Percentiles rank a stretch among this genome's conserved stretches.
phyloP scores from a whole-genome alignment of 208 protist genomes.

The Strigomonas galati region DNA sequence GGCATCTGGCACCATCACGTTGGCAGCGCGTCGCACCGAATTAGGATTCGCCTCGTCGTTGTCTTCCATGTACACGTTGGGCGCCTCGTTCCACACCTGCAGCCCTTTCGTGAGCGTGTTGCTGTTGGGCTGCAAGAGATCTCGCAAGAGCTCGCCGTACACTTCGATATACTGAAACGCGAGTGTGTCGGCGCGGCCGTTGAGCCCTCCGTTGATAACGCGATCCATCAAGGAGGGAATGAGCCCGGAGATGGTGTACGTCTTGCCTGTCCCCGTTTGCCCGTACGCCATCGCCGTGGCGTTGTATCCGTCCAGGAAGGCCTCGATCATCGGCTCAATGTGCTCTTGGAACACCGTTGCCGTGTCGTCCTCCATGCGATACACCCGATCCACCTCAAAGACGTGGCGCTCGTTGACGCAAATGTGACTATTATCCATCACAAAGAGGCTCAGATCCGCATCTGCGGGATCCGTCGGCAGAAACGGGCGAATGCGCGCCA shows the following conservation, averaged over 20 bases:
- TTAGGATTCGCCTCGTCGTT: background rate
- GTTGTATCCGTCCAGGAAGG: slow-evolving; percentile 88
- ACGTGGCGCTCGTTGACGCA: slow-evolving; percentile 66
- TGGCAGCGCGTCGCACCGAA: background rate
- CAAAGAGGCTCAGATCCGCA: slow-evolving; percentile 34
- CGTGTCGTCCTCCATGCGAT: slow-evolving; percentile 54
- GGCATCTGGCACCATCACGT: slow-evolving; percentile 49
- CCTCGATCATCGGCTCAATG: slow-evolving; percentile 65
- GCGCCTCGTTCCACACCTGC: slow-evolving; percentile 31
- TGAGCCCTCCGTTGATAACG: slow-evolving; percentile 58
- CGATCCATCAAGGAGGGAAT: slow-evolving; percentile 75
- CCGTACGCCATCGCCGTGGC: slow-evolving; percentile 93
- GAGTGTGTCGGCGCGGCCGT: slow-evolving; percentile 36
- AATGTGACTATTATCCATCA: slow-evolving; percentile 62
- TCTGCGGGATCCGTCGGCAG: slow-evolving; percentile 39
- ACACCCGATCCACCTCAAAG: slow-evolving; percentile 90
- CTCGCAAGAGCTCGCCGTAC: slow-evolving; percentile 92
- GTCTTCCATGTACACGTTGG: background rate
- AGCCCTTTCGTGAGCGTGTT: slow-evolving; percentile 24
- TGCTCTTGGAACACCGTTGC: slow-evolving; percentile 67
- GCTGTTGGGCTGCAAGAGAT: slow-evolving; percentile 57
- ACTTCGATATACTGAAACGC: slow-evolving; percentile 91
- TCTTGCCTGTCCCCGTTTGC: slow-evolving; percentile 95
- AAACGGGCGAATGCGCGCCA: slow-evolving; percentile 81
- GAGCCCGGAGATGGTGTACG: slow-evolving; percentile 85